Evolutionary conservation across 306 rosid genomes (phyloP).

Genomic region (Albizia julibrissin): DNA sequence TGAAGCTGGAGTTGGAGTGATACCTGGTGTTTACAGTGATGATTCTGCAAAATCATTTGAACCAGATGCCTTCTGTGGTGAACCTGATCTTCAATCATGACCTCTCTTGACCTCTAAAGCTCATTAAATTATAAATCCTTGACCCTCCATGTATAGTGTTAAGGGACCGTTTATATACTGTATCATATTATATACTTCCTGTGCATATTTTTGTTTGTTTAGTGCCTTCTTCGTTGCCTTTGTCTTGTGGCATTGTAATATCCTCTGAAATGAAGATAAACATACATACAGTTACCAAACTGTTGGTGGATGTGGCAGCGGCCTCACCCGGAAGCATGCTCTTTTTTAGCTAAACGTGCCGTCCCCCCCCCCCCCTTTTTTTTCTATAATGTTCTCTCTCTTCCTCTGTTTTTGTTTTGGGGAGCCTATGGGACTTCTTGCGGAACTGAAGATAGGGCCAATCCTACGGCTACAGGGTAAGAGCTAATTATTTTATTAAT

Average conservation of each 20-base stretch:
- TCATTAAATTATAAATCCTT: neutral
- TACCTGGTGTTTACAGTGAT: conserved; percentile 85
- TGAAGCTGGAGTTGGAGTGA: conserved; percentile 53
- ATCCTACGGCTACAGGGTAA: too few relatives aligned
- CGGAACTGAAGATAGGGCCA: too few relatives aligned
- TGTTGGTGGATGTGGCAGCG: too few relatives aligned
- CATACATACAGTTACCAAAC: too few relatives aligned
- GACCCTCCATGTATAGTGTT: conserved; percentile 24
- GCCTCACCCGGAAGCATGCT: too few relatives aligned
- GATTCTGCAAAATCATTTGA: conserved; percentile 90
- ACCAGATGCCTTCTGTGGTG: conserved; percentile 96
- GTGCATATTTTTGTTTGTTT: conserved; percentile 31
- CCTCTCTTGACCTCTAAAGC: conserved; percentile 12
- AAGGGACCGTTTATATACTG: conserved; percentile 1
- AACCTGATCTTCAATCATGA: conserved; percentile 51
- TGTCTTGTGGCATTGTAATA: conserved; percentile 8
- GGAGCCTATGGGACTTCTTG: too few relatives aligned
- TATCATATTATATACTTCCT: conserved; percentile 1
- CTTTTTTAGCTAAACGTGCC: neutral
- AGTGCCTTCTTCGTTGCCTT: neutral
- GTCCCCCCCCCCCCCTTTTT: too few relatives aligned
- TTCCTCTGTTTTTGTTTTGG: too few relatives aligned
- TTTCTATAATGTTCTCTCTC: too few relatives aligned
- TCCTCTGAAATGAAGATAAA: conserved; percentile 5
- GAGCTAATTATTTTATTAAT: too few relatives aligned